phyloP scores from a whole-genome alignment of 106 monocot species.

The Dendrobium huoshanense region DNA sequence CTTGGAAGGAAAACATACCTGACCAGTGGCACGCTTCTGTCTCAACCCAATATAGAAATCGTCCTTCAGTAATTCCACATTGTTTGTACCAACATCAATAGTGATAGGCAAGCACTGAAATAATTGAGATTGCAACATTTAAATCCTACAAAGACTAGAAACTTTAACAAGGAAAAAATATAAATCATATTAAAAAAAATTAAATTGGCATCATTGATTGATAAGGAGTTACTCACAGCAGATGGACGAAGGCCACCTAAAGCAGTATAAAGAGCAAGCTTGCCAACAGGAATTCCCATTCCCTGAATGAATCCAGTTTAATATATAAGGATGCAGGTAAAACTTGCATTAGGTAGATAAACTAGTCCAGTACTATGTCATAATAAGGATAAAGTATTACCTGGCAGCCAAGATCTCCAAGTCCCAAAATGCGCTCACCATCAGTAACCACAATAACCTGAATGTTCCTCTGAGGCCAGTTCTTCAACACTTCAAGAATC shows the following conservation, averaged over 20 bases:
- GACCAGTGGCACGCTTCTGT: slow-evolving; percentile 65
- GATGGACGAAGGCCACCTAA: slow-evolving; percentile 99
- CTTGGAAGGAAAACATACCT: slow-evolving; percentile 27
- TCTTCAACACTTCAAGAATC: slow-evolving; percentile 81
- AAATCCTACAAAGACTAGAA: background rate
- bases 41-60: slow-evolving; percentile 80
- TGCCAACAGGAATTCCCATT: slow-evolving; percentile 96
- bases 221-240: slow-evolving; percentile 45
- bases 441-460: slow-evolving; percentile 98
- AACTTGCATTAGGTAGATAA: background rate
- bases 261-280: slow-evolving; percentile 91
- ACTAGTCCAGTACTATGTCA: background rate
- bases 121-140: background rate
- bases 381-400: slow-evolving; percentile 18
- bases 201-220: background rate
- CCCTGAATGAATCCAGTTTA: slow-evolving; percentile 24
- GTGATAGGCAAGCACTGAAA: slow-evolving; percentile 69
- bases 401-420: slow-evolving; percentile 98
- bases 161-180: too few species aligned
- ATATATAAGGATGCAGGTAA: background rate
- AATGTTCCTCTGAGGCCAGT: slow-evolving; percentile 92
- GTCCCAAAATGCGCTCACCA: slow-evolving; percentile 93
- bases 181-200: background rate
- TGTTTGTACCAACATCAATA: slow-evolving; percentile 82
- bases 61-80: slow-evolving; percentile 59